These are phyloP conservation scores for Fusarium equiseti DNA, from an alignment of 2,329 filamentous ascomycete genomes.

Conservation along the genomic window DNA sequence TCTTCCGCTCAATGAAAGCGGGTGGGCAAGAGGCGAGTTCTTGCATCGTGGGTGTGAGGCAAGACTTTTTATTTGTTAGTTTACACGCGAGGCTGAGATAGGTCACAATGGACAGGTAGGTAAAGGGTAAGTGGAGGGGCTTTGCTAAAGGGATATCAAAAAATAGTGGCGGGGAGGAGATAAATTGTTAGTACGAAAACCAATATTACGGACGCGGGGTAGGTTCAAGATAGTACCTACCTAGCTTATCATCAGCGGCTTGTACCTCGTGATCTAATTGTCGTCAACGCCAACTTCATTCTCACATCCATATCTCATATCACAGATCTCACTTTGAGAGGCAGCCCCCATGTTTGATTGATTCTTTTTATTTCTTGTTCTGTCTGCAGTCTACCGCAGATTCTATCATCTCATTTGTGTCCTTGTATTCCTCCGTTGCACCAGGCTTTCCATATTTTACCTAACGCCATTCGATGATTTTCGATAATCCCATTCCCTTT, in stretches of 20 bases:
- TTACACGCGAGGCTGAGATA: constrained; percentile 43
- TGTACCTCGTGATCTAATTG: constrained; percentile 39
- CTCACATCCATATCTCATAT: constrained; percentile 9
- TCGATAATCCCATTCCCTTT: constrained; percentile 23
- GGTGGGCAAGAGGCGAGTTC: constrained; percentile 50
- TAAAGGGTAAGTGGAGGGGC: constrained; percentile 24
- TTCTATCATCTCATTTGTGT: constrained; percentile 23
- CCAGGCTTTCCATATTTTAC: constrained; percentile 24
- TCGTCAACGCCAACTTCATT: constrained; percentile 36
- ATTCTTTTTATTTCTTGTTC: constrained; percentile 29
- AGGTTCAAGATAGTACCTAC: neutral
- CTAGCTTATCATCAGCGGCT: constrained; percentile 34
- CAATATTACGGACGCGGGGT: constrained; percentile 44
- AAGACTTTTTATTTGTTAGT: constrained; percentile 38
- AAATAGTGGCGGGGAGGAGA: neutral
- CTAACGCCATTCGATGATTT: constrained; percentile 43
- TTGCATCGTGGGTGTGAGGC: constrained; percentile 45
- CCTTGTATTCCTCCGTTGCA: constrained; percentile 28
- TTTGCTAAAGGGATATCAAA: constrained; percentile 26
- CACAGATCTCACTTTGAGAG: constrained; percentile 4
- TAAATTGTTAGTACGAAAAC: constrained; percentile 29
- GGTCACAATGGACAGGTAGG: constrained; percentile 21
- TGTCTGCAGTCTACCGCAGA: constrained; percentile 30
- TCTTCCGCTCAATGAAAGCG: constrained; percentile 72
- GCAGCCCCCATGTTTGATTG: neutral